These are phyloP conservation scores for Nemophila menziesii DNA, from an alignment of 257 asterid species.

Conservation along the genomic window DNA sequence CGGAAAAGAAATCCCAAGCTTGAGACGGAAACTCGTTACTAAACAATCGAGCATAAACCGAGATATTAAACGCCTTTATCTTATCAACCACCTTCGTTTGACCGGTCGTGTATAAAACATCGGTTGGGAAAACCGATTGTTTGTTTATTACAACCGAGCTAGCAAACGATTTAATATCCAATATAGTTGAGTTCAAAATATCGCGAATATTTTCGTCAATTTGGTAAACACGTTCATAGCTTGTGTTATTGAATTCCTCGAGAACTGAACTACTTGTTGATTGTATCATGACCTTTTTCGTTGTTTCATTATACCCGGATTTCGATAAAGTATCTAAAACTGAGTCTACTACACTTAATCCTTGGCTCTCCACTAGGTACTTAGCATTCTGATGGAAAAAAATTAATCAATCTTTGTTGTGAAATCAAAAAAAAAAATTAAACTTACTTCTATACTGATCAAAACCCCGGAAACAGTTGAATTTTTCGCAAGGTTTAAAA, in stretches of 20 bases:
- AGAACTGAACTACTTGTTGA: constrained; percentile 65
- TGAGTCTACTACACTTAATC: constrained; percentile 51
- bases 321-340: constrained; percentile 43
- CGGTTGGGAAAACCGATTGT: constrained; percentile 36
- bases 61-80: constrained; percentile 37
- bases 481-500: constrained; percentile 44
- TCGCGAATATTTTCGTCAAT: constrained; percentile 38
- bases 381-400: constrained; percentile 53
- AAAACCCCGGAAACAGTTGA: constrained; percentile 57
- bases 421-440: constrained; percentile 6
- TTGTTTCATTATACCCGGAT: constrained; percentile 41
- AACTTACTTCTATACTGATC: constrained; percentile 57
- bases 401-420: constrained; percentile 6
- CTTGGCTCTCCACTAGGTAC: constrained; percentile 55
- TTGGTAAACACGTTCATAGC: constrained; percentile 50
- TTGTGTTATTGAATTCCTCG: constrained; percentile 27
- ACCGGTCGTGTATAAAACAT: constrained; percentile 13
- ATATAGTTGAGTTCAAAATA: constrained; percentile 46
- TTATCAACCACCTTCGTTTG: constrained; percentile 39
- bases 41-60: constrained; percentile 47
- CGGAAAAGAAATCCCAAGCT: constrained; percentile 80
- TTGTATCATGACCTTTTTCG: constrained; percentile 46
- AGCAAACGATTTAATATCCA: constrained; percentile 47
- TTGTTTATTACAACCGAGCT: constrained; percentile 50
- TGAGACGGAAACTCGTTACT: constrained; percentile 69